Evolutionary conservation across 2,329 filamentous ascomycete genomes (phyloP), one percentile per base, ranked within the genome.

Genomic region (Colletotrichum lupini): DNA sequence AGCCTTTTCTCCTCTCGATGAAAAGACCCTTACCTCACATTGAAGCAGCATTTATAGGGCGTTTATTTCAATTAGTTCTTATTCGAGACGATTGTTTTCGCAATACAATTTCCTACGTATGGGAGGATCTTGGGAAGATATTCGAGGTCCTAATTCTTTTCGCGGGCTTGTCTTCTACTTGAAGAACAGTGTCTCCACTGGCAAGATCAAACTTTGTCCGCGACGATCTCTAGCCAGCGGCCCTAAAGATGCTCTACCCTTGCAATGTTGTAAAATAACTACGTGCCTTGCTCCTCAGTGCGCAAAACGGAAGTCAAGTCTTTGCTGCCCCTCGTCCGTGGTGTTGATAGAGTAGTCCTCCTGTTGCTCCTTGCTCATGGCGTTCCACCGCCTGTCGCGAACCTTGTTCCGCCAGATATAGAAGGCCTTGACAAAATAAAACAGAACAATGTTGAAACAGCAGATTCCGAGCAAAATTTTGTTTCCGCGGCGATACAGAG

Each of bases 251-350:
- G 16, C 1, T 9, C 2, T 49, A 7, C 7, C 22, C 14, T 8
- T 2, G 0, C 12, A n/a, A 24, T 4, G 2, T 2, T 7, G 1
- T 0, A 19, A 60, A 12, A 12, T 5, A 60, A 12, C 4, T 8
- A 7, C 5, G 1, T 14, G 3, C 9, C 16, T 42, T 9, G 1
- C 28, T 1, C 1, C 1, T 60, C 82, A 88, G 75, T 87, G 86
- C 12, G 79, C 84, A 73, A 90, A 90, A 22, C 86, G 78, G 76
- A 90, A 90, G 75, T 90, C 87, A 67, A 89, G 78, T 77, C 89
- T 85, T 80, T 89, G 87, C 71, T 85, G 85, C 0, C 88, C 88
- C 77, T 89, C 82, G 71, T 90, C 88, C 4, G 80, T 85, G 0
- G 87, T 88, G 32, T 84, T 87, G 42, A 83, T 76, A 3, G 87